A percentile compares a stretch with the other conserved stretches of the same genome.
These are phyloP conservation scores for Rhododendron griersonianum DNA, from an alignment of 148 eudicot genomes.

Conservation along the genomic window DNA sequence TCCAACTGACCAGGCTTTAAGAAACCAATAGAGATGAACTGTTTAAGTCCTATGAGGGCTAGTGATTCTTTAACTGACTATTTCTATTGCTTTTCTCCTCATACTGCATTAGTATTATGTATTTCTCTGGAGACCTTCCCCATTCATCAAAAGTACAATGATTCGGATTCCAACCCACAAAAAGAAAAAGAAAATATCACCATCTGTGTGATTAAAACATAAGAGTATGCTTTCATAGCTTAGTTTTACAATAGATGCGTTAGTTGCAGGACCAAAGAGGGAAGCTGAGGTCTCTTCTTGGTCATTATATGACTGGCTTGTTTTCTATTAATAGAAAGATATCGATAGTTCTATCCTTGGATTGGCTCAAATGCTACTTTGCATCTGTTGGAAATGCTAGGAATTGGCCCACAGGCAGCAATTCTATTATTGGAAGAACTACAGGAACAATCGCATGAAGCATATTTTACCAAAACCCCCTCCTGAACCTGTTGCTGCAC, in stretches of 20 bases:
- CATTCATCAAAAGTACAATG: not conserved
- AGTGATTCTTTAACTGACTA: not conserved
- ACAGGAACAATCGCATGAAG: slow-evolving; percentile 88
- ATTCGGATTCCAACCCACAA: not conserved
- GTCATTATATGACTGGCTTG: not conserved
- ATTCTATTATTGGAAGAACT: slow-evolving; percentile 91
- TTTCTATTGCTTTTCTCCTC: not conserved
- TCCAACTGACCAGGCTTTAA: not conserved
- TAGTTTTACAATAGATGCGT: slow-evolving; percentile 1
- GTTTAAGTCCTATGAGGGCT: not conserved
- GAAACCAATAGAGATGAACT: not conserved
- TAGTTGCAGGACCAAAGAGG: not conserved
- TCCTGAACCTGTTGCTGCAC: slow-evolving; percentile 64
- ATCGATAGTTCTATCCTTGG: not conserved
- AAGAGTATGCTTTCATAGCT: slow-evolving; percentile 1
- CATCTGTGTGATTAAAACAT: not conserved
- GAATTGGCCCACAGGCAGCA: slow-evolving; percentile 96
- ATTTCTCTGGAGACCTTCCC: not conserved
- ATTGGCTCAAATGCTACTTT: slow-evolving; percentile 10
- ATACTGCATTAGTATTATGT: not conserved
- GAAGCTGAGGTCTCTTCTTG: not conserved
- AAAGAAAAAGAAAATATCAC: not conserved
- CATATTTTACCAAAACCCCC: slow-evolving; percentile 86
- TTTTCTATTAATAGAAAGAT: not conserved
- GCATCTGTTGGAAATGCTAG: slow-evolving; percentile 30